phyloP scores from a whole-genome alignment of 2,329 filamentous ascomycete genomes.

The Cladobotryum protrusum region DNA sequence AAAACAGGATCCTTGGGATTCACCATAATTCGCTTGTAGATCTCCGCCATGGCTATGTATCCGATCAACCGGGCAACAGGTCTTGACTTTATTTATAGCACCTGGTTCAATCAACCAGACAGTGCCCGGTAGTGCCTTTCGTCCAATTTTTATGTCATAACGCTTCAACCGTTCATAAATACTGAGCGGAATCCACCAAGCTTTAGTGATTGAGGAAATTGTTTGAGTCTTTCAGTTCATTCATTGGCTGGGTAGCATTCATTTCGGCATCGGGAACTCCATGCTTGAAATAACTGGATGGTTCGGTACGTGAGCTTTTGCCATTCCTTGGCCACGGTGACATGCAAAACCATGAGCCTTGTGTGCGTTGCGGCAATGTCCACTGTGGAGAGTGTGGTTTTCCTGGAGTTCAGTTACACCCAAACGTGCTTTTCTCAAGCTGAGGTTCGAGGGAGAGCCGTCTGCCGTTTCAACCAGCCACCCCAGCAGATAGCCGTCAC shows the following conservation, averaged over 20 bases:
- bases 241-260: background rate
- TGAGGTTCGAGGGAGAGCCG: slow-evolving; percentile 2
- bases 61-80: slow-evolving; percentile 2
- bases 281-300: background rate
- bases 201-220: too few relatives aligned
- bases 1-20: background rate
- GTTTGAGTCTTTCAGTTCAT: too few relatives aligned
- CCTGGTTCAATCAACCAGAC: background rate
- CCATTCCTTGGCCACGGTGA: background rate
- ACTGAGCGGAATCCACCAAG: too few relatives aligned
- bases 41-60: slow-evolving; percentile 5
- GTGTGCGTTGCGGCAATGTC: background rate
- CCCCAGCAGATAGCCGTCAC: slow-evolving; percentile 7
- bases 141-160: too few relatives aligned
- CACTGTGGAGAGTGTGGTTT: background rate
- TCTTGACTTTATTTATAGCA: background rate
- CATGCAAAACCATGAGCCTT: background rate
- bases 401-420: background rate
- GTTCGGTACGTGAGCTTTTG: background rate
- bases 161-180: too few relatives aligned
- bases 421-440: background rate
- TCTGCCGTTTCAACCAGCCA: slow-evolving; percentile 11
- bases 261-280: background rate
- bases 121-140: too few relatives aligned
- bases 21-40: slow-evolving; percentile 6